phyloP scores from a whole-genome alignment of 768 basidiomycete species.

The Myochromella boudieri region DNA sequence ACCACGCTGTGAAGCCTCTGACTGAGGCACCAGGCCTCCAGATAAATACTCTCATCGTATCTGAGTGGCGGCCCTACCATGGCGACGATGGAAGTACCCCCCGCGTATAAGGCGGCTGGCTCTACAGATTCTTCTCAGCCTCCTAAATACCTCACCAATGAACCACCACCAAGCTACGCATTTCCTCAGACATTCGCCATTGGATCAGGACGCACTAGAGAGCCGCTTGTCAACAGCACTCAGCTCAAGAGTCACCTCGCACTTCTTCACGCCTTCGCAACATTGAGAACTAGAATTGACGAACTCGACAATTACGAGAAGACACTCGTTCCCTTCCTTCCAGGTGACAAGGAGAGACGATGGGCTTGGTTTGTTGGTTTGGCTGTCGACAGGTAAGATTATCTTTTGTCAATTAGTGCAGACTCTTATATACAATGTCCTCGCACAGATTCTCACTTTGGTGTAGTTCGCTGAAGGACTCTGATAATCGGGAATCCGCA shows the following conservation, averaged over 20 bases:
- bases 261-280: constrained; percentile 11
- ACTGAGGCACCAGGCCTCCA: too few relatives aligned
- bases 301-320: background rate
- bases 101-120: background rate
- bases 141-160: background rate
- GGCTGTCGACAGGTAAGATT: constrained; percentile 13
- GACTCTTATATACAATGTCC: background rate
- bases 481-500: constrained; percentile 1
- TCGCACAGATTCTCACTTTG: constrained; percentile 13
- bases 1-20: too few relatives aligned
- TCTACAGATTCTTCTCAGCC: background rate
- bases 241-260: constrained; percentile 16
- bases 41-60: too few relatives aligned
- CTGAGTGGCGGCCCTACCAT: too few relatives aligned
- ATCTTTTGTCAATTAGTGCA: background rate
- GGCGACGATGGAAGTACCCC: background rate
- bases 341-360: constrained; percentile 6
- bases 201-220: background rate
- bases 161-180: constrained; percentile 4
- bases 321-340: constrained; percentile 1
- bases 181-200: constrained; percentile 7
- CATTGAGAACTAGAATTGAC: constrained; percentile 7
- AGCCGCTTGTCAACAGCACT: constrained; percentile 8
- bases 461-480: constrained; percentile 10
- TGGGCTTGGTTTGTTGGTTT: constrained; percentile 17